Conservation (phyloP, 495 filamentous ascomycete species). For the Neurospora cerealis region DNA sequence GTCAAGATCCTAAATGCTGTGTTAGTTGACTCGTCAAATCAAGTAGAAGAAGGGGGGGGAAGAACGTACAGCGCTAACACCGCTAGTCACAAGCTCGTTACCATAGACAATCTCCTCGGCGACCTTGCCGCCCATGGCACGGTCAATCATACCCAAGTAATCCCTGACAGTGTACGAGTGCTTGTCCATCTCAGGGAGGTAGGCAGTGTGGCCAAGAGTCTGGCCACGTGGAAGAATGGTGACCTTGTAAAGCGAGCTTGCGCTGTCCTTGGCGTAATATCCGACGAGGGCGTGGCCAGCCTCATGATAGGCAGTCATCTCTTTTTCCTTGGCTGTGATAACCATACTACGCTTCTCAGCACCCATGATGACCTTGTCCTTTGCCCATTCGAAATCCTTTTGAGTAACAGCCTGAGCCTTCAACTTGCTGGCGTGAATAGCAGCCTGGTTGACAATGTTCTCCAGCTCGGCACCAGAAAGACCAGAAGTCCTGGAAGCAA, state of each 20-base stretch:
- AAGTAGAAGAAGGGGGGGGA: background rate
- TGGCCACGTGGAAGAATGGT: slow-evolving; percentile 89
- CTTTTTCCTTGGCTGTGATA: slow-evolving; percentile 72
- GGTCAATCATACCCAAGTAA: slow-evolving; percentile 66
- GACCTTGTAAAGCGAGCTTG: slow-evolving; percentile 82
- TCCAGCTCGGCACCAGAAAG: slow-evolving; percentile 94
- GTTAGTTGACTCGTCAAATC: slow-evolving; percentile 12
- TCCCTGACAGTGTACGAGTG: slow-evolving; percentile 67
- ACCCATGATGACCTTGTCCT: slow-evolving; percentile 97
- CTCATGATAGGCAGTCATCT: slow-evolving; percentile 96
- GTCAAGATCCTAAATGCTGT: slow-evolving; percentile 58
- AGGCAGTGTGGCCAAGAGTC: slow-evolving; percentile 73
- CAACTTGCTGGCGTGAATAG: slow-evolving; percentile 76
- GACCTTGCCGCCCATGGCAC: slow-evolving; percentile 82
- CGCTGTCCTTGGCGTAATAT: slow-evolving; percentile 59
- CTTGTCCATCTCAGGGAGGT: slow-evolving; percentile 81
- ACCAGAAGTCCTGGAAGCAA: slow-evolving; percentile 80
- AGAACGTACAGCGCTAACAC: slow-evolving; percentile 58
- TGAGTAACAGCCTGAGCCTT: slow-evolving; percentile 64
- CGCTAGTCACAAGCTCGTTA: slow-evolving; percentile 73
- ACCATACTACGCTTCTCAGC: slow-evolving; percentile 80
- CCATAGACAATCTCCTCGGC: slow-evolving; percentile 93
- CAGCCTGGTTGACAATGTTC: slow-evolving; percentile 93
- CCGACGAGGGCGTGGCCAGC: slow-evolving; percentile 89
- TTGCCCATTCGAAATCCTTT: slow-evolving; percentile 89